These are phyloP conservation scores for Linum usitatissimum DNA, from an alignment of 345 rosid genomes.

Conservation along the genomic window DNA sequence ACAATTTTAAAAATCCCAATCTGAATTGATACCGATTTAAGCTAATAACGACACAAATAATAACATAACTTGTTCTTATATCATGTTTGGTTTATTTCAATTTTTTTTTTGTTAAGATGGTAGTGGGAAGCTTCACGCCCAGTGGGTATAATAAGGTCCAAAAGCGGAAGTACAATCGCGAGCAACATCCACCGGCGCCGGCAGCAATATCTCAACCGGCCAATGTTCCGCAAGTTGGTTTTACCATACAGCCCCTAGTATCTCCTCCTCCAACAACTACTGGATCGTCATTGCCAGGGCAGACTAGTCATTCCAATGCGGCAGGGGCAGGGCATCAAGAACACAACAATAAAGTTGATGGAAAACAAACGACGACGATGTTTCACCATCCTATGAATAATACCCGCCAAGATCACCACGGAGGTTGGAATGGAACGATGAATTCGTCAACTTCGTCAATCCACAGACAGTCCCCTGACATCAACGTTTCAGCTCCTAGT, in stretches of 20 bases:
- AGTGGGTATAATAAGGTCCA: slow-evolving; percentile 25
- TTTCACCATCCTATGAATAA: slow-evolving; percentile 3
- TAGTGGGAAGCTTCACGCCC: slow-evolving; percentile 53
- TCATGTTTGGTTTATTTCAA: slow-evolving; percentile 1
- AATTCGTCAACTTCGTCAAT: slow-evolving; percentile 11
- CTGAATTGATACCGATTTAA: too few species aligned
- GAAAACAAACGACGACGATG: slow-evolving; percentile 9
- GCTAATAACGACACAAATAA: too few species aligned
- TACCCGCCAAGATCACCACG: neutral
- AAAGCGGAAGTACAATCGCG: slow-evolving; percentile 19
- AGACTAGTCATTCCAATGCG: slow-evolving; percentile 4
- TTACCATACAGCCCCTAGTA: slow-evolving; percentile 7
- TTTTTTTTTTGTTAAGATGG: too few species aligned
- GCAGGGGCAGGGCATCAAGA: neutral
- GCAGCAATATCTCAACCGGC: neutral
- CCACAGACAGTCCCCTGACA: slow-evolving; percentile 39
- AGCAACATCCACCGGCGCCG: neutral
- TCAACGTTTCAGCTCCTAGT: slow-evolving; percentile 30
- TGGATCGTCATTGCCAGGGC: slow-evolving; percentile 3
- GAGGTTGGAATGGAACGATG: slow-evolving; percentile 23
- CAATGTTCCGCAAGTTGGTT: neutral
- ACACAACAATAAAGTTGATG: neutral
- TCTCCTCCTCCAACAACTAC: slow-evolving; percentile 31
- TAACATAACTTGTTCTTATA: too few species aligned
- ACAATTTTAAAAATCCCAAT: too few species aligned